These are phyloP conservation scores for Talaromyces adpressus DNA, from an alignment of 495 filamentous ascomycete genomes.

Conservation along the genomic window DNA sequence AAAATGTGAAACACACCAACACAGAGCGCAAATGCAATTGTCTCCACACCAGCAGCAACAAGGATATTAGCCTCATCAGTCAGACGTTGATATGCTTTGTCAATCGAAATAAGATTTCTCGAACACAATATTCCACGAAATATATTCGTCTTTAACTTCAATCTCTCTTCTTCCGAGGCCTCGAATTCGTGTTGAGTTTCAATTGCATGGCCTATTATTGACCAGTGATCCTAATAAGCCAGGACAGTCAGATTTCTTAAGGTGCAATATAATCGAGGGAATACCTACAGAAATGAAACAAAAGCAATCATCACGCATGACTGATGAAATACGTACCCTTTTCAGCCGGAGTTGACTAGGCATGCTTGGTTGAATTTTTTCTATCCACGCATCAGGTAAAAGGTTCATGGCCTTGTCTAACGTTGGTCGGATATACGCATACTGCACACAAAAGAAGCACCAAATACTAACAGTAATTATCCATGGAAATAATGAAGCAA, in stretches of 20 bases:
- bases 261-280: not conserved
- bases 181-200: not conserved
- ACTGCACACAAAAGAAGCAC: not conserved
- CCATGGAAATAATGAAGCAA: constrained; percentile 10
- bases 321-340: not conserved
- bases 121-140: constrained; percentile 29
- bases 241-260: not conserved
- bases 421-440: not conserved
- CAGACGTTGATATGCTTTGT: constrained; percentile 21
- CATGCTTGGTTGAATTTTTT: constrained; percentile 3
- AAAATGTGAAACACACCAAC: constrained; percentile 19
- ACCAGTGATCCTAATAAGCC: constrained; percentile 4
- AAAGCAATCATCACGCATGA: not conserved
- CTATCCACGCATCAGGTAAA: constrained; percentile 3
- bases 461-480: constrained; percentile 9
- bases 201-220: constrained; percentile 7
- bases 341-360: constrained; percentile 2
- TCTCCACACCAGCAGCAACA: constrained; percentile 33
- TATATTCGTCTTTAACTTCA: constrained; percentile 20
- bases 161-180: not conserved
- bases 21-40: constrained; percentile 17
- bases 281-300: not conserved
- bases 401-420: not conserved
- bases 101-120: constrained; percentile 12
- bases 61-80: constrained; percentile 29